Percentiles rank a stretch among this genome's conserved stretches.
phyloP scores from a whole-genome alignment of 2,329 filamentous ascomycete species.

The Phyllosticta paracitricarpa region DNA sequence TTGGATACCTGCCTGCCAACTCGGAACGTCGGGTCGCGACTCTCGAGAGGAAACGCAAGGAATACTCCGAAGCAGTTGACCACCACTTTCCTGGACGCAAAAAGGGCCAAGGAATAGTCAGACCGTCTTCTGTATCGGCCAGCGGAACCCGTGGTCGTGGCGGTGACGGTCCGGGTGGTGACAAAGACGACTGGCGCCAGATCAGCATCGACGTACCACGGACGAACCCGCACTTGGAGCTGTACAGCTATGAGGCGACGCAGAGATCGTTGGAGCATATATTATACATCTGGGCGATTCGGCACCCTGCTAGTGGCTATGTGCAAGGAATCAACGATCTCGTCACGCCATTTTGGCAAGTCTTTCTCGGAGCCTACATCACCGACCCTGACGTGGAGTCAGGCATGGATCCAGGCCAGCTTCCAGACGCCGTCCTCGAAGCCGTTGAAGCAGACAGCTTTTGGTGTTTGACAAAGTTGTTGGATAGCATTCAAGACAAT shows the following conservation, averaged over 20 bases:
- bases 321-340: slow-evolving; percentile 98
- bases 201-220: slow-evolving; percentile 97
- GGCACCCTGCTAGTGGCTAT: slow-evolving; percentile 93
- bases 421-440: slow-evolving; percentile 83
- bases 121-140: slow-evolving; percentile 22
- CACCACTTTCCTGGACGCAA: slow-evolving; percentile 56
- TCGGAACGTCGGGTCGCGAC: slow-evolving; percentile 85
- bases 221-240: slow-evolving; percentile 88
- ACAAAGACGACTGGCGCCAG: slow-evolving; percentile 98
- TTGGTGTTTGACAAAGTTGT: slow-evolving; percentile 93
- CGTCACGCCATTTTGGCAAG: slow-evolving; percentile 96
- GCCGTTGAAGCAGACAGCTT: slow-evolving; percentile 97
- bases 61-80: slow-evolving; percentile 85
- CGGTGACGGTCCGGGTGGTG: slow-evolving; percentile 68
- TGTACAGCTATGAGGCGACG: slow-evolving; percentile 93
- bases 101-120: slow-evolving; percentile 34
- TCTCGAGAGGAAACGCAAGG: slow-evolving; percentile 86
- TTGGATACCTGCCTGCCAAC: slow-evolving; percentile 94
- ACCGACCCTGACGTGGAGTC: slow-evolving; percentile 86
- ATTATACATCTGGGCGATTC: slow-evolving; percentile 93
- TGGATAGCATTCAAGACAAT: slow-evolving; percentile 99
- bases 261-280: slow-evolving; percentile 91
- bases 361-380: slow-evolving; percentile 89
- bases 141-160: slow-evolving; percentile 59
- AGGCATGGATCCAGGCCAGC: slow-evolving; percentile 92